Evolutionary conservation across 345 rosid genomes (phyloP), one percentile per base, ranked within the genome.

Genomic region (Punica granatum): DNA sequence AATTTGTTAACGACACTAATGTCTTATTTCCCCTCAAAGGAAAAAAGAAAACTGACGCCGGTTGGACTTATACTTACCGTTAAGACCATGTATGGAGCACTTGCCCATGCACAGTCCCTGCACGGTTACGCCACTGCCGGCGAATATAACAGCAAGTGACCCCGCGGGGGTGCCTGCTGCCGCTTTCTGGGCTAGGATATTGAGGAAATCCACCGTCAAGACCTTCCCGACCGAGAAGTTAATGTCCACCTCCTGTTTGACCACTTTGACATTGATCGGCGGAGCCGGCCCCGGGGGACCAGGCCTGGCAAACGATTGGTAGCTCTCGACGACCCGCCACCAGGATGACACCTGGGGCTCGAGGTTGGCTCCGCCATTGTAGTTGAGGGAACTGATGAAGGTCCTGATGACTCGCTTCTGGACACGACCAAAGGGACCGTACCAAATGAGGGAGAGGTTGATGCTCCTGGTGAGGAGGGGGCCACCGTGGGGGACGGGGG

Each of bases 41-140:
- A 49, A 3, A 14, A 18, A 32, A 37, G 51, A 18, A 2, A 37
- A 32, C 4, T 7, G 36, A 18, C 14, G 2, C 37, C 2, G 64
- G 23, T 36, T 37, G 21, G 9, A 26, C 43, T n/a, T 51, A 10
- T n/a, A n/a, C 58, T 0, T 77, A 76, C 76, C 80, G 7, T 35
- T 0, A 19, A 80, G 26, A 15, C 76, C 78, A 32, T 84, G 82
- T 0, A 30, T 23, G 19, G 84, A 67, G 77, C 97, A 90, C 69
- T 83, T 79, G 33, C 77, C 80, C 46, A 35, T 56, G 83, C 95
- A 90, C 31, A 88, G 68, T 0, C 82, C 84, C 5, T 64, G 77
- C 13, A 84, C 75, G 18, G 67, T 65, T 58, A 86, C 90, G 21
- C 79, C 75, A 6, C 74, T 69, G 1, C 80, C 76, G 16, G 85